phyloP scores from a whole-genome alignment of 345 rosid species.

The Lumnitzera racemosa region DNA sequence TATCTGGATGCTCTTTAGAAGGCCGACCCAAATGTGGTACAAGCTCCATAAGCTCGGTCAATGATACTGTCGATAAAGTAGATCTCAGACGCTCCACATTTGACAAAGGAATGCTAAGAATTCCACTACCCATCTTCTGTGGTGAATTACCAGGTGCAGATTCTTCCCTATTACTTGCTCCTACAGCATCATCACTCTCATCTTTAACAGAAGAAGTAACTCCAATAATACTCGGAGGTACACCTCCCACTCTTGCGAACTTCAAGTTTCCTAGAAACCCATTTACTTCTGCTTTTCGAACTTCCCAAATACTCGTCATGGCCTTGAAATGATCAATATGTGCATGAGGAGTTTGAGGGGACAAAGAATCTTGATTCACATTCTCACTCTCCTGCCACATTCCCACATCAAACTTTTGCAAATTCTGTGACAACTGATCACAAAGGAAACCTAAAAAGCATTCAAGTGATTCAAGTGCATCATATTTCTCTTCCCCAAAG shows the following conservation, averaged over 20 bases:
- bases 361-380: slow-evolving; percentile 18
- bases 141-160: slow-evolving; percentile 36
- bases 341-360: slow-evolving; percentile 14
- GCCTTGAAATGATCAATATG: slow-evolving; percentile 42
- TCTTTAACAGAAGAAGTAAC: slow-evolving; percentile 53
- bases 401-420: slow-evolving; percentile 56
- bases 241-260: slow-evolving; percentile 90
- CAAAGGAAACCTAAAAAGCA: slow-evolving; percentile 42
- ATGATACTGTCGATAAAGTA: slow-evolving; percentile 68
- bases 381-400: slow-evolving; percentile 32
- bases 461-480: slow-evolving; percentile 46
- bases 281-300: slow-evolving; percentile 65
- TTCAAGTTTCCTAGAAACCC: slow-evolving; percentile 73
- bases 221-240: slow-evolving; percentile 70
- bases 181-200: slow-evolving; percentile 46
- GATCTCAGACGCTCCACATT: slow-evolving; percentile 88
- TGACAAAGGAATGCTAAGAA: slow-evolving; percentile 78
- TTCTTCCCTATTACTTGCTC: slow-evolving; percentile 43
- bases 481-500: slow-evolving; percentile 30
- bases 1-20: slow-evolving; percentile 84
- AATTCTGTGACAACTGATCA: slow-evolving; percentile 52
- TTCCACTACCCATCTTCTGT: slow-evolving; percentile 67
- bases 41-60: slow-evolving; percentile 84
- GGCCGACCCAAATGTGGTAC: slow-evolving; percentile 70
- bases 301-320: slow-evolving; percentile 64